These are phyloP conservation scores for Neurospora sublineolata DNA, from an alignment of 495 filamentous ascomycete species.

Conservation along the genomic window DNA sequence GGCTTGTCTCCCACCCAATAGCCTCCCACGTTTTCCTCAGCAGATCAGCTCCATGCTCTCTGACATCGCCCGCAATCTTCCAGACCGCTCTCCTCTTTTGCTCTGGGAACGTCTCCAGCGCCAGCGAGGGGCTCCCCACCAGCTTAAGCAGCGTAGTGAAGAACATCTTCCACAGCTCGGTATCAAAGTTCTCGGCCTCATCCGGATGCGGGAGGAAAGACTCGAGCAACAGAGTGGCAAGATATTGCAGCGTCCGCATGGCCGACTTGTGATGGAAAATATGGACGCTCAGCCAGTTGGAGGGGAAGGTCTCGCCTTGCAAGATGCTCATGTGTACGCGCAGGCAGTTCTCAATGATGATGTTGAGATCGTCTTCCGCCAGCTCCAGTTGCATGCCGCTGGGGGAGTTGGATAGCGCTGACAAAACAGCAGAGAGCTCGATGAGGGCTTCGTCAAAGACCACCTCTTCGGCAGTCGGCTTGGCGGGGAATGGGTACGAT, in stretches of 20 bases:
- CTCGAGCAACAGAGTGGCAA: conserved; percentile 64
- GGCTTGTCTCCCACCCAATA: conserved; percentile 87
- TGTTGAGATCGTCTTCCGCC: conserved; percentile 62
- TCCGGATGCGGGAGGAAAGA: conserved; percentile 76
- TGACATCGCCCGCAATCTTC: conserved; percentile 97
- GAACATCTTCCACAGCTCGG: conserved; percentile 85
- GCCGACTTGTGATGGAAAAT: conserved; percentile 91
- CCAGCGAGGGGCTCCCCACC: conserved; percentile 75
- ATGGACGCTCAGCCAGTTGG: conserved; percentile 81
- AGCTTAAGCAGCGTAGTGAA: conserved; percentile 82
- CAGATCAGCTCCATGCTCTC: conserved; percentile 80
- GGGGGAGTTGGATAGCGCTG: conserved; percentile 62
- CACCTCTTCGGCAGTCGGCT: conserved; percentile 46
- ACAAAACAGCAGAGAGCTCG: conserved; percentile 79
- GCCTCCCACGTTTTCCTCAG: conserved; percentile 83
- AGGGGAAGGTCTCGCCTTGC: conserved; percentile 79
- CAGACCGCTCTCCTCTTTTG: conserved; percentile 92
- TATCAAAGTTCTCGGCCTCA: conserved; percentile 86
- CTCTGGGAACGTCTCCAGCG: conserved; percentile 92
- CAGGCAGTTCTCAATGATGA: conserved; percentile 60
- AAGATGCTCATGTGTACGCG: conserved; percentile 84
- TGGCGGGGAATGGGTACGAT: conserved; percentile 78
- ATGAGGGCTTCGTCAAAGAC: conserved; percentile 81
- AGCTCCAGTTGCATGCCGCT: conserved; percentile 56
- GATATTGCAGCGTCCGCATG: conserved; percentile 75